phyloP scores from a whole-genome alignment of 1,139 yeast genomes.

The Lodderomyces metapsilosis region DNA sequence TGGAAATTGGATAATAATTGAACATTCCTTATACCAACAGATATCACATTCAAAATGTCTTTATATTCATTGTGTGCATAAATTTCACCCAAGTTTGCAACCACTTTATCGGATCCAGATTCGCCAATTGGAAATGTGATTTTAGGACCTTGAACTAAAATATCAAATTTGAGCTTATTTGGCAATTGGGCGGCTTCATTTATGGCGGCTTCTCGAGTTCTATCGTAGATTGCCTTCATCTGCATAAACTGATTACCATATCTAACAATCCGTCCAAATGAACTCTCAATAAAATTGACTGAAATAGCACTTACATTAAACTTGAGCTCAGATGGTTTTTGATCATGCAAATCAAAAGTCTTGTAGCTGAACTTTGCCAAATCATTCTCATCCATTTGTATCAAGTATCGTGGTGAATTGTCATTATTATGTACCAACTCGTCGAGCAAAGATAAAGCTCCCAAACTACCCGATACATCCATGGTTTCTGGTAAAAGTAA shows the following conservation, averaged over 20 bases:
- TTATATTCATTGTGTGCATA: conserved; percentile 64
- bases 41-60: conserved; percentile 14
- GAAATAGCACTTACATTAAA: conserved; percentile 75
- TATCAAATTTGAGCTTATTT: conserved; percentile 65
- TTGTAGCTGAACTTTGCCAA: conserved; percentile 83
- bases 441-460: conserved; percentile 78
- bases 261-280: conserved; percentile 64
- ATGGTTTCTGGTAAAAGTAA: conserved; percentile 73
- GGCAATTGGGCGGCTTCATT: conserved; percentile 66
- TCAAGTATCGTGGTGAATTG: conserved; percentile 61
- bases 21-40: conserved; percentile 75
- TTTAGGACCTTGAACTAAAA: conserved; percentile 77
- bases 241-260: conserved; percentile 73
- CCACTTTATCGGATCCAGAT: conserved; percentile 57
- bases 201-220: conserved; percentile 82
- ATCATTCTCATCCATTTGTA: conserved; percentile 80
- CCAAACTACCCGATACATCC: conserved; percentile 73
- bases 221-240: conserved; percentile 86
- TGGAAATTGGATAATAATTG: conserved; percentile 19
- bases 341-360: conserved; percentile 63
- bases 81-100: conserved; percentile 81
- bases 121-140: conserved; percentile 69
- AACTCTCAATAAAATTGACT: conserved; percentile 77
- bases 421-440: conserved; percentile 64
- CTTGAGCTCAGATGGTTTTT: conserved; percentile 55